These are phyloP conservation scores for Carex sylvatica DNA, from an alignment of 202 grass and related monocot species.

Conservation along the genomic window DNA sequence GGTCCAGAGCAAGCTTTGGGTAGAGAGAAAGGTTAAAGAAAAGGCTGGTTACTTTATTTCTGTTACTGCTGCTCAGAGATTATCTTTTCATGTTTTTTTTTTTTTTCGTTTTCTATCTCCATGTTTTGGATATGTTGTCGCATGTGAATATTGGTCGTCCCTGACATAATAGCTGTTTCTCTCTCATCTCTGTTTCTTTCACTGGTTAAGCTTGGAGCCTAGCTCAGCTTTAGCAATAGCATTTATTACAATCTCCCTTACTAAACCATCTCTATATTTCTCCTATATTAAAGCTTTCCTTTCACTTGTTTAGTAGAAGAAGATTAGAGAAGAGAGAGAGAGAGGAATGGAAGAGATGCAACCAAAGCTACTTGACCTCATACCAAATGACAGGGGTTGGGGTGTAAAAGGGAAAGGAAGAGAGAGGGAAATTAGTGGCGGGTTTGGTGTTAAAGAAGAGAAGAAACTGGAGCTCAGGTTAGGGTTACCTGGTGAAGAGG, in stretches of 20 bases:
- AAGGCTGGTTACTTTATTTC: constrained; percentile 28
- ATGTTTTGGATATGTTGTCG: constrained; percentile 27
- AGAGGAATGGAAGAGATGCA: constrained; percentile 28
- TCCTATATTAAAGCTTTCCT: constrained; percentile 25
- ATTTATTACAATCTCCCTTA: constrained; percentile 15
- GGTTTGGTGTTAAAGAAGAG: constrained; percentile 40
- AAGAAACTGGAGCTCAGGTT: constrained; percentile 77
- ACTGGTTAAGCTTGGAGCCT: constrained; percentile 21
- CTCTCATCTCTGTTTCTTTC: constrained; percentile 8
- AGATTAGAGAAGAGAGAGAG: constrained; percentile 11
- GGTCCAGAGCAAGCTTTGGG: constrained; percentile 20
- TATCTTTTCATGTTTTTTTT: constrained; percentile 12
- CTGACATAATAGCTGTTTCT: constrained; percentile 19
- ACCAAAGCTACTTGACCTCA: constrained; percentile 31
- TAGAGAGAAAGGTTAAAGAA: constrained; percentile 30
- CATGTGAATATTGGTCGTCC: constrained; percentile 20
- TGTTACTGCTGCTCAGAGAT: constrained; percentile 13
- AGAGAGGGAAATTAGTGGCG: constrained; percentile 12
- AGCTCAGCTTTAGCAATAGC: constrained; percentile 17
- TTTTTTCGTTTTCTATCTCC: background rate
- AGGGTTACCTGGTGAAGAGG: constrained; percentile 45
- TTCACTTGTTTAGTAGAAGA: constrained; percentile 22
- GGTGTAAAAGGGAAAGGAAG: constrained; percentile 1
- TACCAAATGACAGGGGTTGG: constrained; percentile 24
- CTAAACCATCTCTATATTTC: constrained; percentile 14